These are phyloP conservation scores for Mycena indigotica DNA, from an alignment of 768 basidiomycete species.

Conservation along the genomic window DNA sequence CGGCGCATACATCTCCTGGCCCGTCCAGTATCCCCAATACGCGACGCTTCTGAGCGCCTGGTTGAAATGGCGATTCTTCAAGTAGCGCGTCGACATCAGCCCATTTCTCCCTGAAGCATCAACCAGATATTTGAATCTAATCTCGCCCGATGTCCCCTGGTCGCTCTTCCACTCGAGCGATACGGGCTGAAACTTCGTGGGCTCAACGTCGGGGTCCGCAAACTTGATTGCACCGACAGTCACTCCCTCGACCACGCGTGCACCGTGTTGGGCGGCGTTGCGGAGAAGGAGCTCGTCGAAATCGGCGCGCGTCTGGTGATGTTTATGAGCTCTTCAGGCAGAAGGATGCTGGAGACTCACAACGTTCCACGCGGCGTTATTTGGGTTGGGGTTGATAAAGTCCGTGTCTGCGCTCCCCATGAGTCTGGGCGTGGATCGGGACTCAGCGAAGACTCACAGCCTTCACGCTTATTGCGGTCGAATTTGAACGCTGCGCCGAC, in stretches of 20 bases:
- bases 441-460: constrained; percentile 31
- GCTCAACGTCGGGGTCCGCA: constrained; percentile 29
- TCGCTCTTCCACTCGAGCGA: constrained; percentile 41
- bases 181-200: constrained; percentile 40
- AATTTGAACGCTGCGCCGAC: constrained; percentile 46
- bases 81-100: constrained; percentile 44
- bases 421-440: constrained; percentile 6
- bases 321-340: constrained; percentile 46
- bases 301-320: constrained; percentile 38
- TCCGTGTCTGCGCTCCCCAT: constrained; percentile 49
- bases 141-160: constrained; percentile 38
- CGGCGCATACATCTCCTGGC: constrained; percentile 29
- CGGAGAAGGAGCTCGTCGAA: constrained; percentile 29
- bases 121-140: constrained; percentile 60
- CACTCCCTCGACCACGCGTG: constrained; percentile 22
- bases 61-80: constrained; percentile 30
- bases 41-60: constrained; percentile 4
- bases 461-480: constrained; percentile 39
- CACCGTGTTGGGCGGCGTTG: constrained; percentile 25
- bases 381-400: constrained; percentile 52
- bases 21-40: constrained; percentile 41
- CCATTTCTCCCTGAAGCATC: constrained; percentile 66
- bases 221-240: constrained; percentile 36
- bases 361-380: constrained; percentile 63
- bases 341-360: constrained; percentile 37